Base-by-base conservation (phyloP, 1,284 basidiomycete species). In the Takashimella koratensis region DNA sequence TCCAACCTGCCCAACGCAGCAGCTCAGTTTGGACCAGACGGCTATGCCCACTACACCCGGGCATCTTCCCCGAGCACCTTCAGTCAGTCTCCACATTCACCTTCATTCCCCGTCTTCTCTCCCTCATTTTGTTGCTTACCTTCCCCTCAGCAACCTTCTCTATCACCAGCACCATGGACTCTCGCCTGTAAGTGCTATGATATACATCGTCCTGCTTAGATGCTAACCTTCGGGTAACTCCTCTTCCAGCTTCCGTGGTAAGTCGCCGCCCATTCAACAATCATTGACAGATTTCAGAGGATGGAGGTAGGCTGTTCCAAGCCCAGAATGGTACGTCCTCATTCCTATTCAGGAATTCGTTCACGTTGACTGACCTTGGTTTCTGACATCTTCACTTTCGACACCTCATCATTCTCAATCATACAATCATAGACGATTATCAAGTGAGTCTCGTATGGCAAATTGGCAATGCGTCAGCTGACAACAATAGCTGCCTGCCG, bases 351-450 rank as follows among this genome's bases (percentile, higher is more conserved):
- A 12, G 13, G 11, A 13, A 5, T 5, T n/a, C 13, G 22, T 6
- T 4, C 21, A 10, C 11, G 12, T 12, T 11, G 16, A 13, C 8
- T n/a, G 8, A 41, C n/a, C 48, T 6, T n/a, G 5, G n/a, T n/a
- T n/a, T n/a, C n/a, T n/a, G n/a, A n/a, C n/a, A n/a, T n/a, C n/a
- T n/a, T n/a, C n/a, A n/a, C n/a, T n/a, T n/a, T n/a, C n/a, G n/a
- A n/a, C n/a, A n/a, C n/a, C n/a, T n/a, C n/a, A n/a, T n/a, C n/a
- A n/a, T n/a, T n/a, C n/a, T n/a, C n/a, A n/a, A n/a, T n/a, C n/a
- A n/a, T n/a, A n/a, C n/a, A n/a, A n/a, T n/a, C n/a, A n/a, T n/a
- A 51, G 53, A 55, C 23, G 53, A 55, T 13, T 55, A 55, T 45
- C 20, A 30, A 4, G 53, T 54, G 24, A 40, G 48, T 16, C 19